Conservation (phyloP, 108 stramenopile genomes). For the Fistulifera pelliculosa region DNA sequence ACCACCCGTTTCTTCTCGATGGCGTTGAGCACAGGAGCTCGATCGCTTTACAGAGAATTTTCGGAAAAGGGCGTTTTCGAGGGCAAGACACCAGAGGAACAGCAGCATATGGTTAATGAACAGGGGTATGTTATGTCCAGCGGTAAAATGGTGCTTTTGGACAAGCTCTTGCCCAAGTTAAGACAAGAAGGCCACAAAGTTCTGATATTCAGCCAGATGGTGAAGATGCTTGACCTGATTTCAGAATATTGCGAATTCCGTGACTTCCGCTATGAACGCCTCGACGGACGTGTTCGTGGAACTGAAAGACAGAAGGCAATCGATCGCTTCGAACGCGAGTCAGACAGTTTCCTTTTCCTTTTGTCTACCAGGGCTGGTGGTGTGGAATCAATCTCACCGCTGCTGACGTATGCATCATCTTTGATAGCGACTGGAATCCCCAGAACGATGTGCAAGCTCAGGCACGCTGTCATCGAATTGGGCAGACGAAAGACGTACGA, state of each 20-base stretch:
- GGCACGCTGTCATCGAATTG: conserved; percentile 89
- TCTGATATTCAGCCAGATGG: conserved; percentile 93
- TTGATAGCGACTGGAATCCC: conserved; percentile 97
- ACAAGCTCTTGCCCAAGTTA: conserved; percentile 97
- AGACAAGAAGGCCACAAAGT: conserved; percentile 95
- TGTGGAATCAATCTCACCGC: conserved; percentile 99
- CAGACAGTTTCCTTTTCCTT: conserved; percentile 87
- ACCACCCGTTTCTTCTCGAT: conserved; percentile 95
- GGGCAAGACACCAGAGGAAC: conserved; percentile 65
- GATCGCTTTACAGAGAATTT: conserved; percentile 73
- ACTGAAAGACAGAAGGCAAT: conserved; percentile 97
- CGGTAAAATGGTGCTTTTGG: conserved; percentile 98
- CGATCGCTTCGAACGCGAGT: conserved; percentile 90
- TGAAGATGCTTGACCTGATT: conserved; percentile 92
- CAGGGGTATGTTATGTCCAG: conserved; percentile 79
- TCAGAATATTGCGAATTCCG: conserved; percentile 89
- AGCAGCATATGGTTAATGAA: conserved; percentile 66
- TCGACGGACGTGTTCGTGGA: conserved; percentile 85
- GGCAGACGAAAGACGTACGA: conserved; percentile 93
- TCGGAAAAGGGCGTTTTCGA: conserved; percentile 52
- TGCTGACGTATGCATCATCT: conserved; percentile 85
- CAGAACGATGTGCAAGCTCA: conserved; percentile 97
- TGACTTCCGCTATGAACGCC: conserved; percentile 81
- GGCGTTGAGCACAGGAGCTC: conserved; percentile 92
- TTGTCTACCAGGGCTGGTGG: conserved; percentile 79